Percentiles rank a stretch among this genome's conserved stretches.
Evolutionary conservation across 805 yeast genomes (phyloP).

Genomic region (Spathaspora gorwiae): DNA sequence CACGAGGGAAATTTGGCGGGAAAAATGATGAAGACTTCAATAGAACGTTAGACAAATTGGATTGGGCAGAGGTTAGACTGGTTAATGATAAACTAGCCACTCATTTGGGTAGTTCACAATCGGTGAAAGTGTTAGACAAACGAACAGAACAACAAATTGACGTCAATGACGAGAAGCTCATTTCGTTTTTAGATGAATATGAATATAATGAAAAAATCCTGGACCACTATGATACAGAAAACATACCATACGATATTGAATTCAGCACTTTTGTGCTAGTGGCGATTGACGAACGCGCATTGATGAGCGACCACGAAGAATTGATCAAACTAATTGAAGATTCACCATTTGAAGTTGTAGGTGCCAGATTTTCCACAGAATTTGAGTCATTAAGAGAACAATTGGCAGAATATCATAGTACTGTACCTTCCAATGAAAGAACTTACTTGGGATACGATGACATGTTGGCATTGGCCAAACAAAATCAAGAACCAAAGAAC

Average conservation of each 20-base stretch:
- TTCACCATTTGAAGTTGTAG: conserved; percentile 23
- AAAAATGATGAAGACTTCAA: no score
- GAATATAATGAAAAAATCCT: no score
- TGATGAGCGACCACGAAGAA: conserved; percentile 18
- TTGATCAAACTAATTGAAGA: conserved; percentile 19
- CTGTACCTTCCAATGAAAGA: neutral
- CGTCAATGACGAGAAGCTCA: neutral
- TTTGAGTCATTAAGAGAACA: neutral
- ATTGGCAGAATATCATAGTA: neutral
- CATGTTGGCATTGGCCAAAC: conserved; percentile 11
- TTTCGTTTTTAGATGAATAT: neutral
- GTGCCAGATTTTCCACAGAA: conserved; percentile 17
- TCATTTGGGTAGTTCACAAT: neutral
- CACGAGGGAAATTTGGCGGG: no score
- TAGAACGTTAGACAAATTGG: no score
- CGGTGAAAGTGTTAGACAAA: neutral
- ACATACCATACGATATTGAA: conserved; percentile 26
- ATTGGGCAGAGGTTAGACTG: no score
- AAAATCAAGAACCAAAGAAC: neutral
- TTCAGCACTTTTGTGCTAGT: conserved; percentile 23
- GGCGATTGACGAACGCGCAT: conserved; percentile 26
- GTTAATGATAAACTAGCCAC: neutral
- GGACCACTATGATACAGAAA: conserved; percentile 1
- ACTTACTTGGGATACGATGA: conserved; percentile 11
- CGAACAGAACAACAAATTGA: neutral